These are phyloP conservation scores for Xylaria curta DNA, from an alignment of 495 filamentous ascomycete genomes.

Conservation along the genomic window DNA sequence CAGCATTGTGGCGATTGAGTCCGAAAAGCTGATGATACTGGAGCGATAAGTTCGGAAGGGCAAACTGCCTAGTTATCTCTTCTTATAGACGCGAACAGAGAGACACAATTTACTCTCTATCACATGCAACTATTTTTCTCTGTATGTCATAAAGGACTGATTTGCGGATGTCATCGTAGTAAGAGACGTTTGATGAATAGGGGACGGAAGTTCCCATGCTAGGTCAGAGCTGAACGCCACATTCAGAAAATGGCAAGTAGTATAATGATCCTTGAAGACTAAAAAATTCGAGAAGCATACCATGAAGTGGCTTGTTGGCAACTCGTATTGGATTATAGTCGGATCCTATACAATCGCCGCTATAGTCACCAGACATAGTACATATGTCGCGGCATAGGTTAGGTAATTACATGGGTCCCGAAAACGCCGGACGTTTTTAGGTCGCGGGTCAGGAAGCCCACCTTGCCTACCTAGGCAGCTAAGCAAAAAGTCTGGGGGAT, in stretches of 20 bases:
- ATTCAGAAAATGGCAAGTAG: not conserved
- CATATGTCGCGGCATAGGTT: not conserved
- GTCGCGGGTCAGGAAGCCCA: not conserved
- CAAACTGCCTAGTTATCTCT: not conserved
- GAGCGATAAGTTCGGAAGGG: not conserved
- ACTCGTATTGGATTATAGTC: not conserved
- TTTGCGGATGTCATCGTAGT: not conserved
- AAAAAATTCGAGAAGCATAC: not conserved
- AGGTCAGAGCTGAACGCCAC: not conserved
- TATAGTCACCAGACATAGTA: not conserved
- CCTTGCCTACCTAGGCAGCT: not conserved
- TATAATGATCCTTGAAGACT: not conserved
- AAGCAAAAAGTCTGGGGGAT: not conserved
- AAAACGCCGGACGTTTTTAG: not conserved
- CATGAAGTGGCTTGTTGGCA: not conserved
- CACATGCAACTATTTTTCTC: not conserved
- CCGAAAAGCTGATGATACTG: not conserved
- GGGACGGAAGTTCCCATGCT: not conserved
- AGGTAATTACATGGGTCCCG: not conserved
- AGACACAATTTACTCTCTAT: not conserved
- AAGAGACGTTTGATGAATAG: not conserved
- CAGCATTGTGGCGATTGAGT: not conserved
- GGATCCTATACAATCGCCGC: not conserved
- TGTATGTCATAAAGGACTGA: not conserved
- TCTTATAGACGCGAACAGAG: not conserved